Evolutionary conservation across 306 rosid species (phyloP), one percentile per base, ranked within the genome.

Genomic region (Potentilla sterilis): DNA sequence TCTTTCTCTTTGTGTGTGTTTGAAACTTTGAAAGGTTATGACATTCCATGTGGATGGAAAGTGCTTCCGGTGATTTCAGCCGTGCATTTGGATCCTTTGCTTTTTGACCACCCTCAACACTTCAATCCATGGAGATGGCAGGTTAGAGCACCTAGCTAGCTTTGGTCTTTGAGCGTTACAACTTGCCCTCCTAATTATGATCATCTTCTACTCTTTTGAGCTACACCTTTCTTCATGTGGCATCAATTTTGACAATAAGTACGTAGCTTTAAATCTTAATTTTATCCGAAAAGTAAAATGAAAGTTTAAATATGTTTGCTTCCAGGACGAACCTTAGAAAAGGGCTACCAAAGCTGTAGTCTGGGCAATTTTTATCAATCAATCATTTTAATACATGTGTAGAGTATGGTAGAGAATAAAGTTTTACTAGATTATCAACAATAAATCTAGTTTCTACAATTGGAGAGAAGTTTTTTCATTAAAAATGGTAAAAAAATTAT

Each of bases 61-160:
- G 98, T 96, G 86, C 99, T 96, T 57, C 99, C 99, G 75, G 99
- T 96, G 51, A 89, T 96, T 69, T 84, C 98, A 82, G 98, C 99
- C 69, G 91, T 81, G 89, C 99, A 96, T 88, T 75, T 96, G 87
- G 98, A 96, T 87, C 87, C 99, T 82, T 77, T 75, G 65, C 91
- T 85, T 88, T 96, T 89, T 88, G 97, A 92, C 91, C 90, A 96
- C 62, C 99, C 99, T 84, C 96, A 90, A 67, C 90, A 83, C 79
- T 96, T 96, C 88, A 81, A 96, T 86, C 99, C 98, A 73, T 92
- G 98, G 98, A 96, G 99, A 86, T 96, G 99, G 98, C 98, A 96
- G 96, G 99, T 92, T 70, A 80, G 91, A 86, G 4, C 15, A 34
- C 68, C 68, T 61, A 28, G 9, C 66, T 41, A 43, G 19, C 4